phyloP scores from a whole-genome alignment of 202 grass and related monocot species.

The Sporobolus alterniflorus region DNA sequence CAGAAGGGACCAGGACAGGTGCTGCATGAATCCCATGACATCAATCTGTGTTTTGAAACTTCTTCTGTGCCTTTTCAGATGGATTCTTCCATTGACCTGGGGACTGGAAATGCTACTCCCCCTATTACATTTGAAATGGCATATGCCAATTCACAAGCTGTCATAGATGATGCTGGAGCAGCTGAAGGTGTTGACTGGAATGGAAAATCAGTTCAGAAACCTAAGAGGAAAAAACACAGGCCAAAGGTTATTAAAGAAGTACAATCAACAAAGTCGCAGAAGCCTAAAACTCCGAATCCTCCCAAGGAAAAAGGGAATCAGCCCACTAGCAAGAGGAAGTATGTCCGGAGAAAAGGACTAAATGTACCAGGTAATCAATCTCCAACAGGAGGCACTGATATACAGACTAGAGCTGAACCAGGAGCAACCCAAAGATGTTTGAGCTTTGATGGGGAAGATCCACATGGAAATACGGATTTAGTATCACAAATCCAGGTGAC shows the following conservation, averaged over 20 bases:
- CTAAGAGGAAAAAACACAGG: conserved; percentile 71
- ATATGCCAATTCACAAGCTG: conserved; percentile 8
- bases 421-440: conserved; percentile 51
- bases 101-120: not conserved
- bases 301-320: conserved; percentile 43
- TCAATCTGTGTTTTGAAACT: conserved; percentile 41
- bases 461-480: conserved; percentile 28
- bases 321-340: conserved; percentile 58
- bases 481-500: conserved; percentile 16
- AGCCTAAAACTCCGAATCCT: conserved; percentile 56
- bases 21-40: conserved; percentile 15
- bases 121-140: conserved; percentile 30
- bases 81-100: conserved; percentile 28
- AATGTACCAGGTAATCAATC: conserved; percentile 29
- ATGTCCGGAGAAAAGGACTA: conserved; percentile 62
- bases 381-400: conserved; percentile 29
- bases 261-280: conserved; percentile 49
- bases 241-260: conserved; percentile 79
- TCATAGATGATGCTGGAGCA: conserved; percentile 16
- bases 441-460: conserved; percentile 57
- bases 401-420: conserved; percentile 25
- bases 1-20: conserved; percentile 11
- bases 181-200: conserved; percentile 53
- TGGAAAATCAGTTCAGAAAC: conserved; percentile 58
- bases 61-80: conserved; percentile 6